Base-by-base conservation (phyloP, 352 stramenopile genomes). In the Pythium coloratum region DNA sequence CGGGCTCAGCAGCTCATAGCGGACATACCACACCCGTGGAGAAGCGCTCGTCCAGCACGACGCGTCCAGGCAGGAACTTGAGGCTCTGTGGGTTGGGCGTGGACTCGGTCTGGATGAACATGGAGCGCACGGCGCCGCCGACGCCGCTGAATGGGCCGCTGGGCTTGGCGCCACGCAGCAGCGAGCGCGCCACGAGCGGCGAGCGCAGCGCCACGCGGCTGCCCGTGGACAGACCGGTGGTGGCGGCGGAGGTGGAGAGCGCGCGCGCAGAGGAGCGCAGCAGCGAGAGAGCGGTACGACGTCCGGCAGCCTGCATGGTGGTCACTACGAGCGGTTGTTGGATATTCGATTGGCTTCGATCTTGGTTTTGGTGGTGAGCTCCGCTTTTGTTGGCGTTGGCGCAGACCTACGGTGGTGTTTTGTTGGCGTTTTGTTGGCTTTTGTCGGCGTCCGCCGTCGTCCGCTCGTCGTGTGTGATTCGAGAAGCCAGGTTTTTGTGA, bases 51-150 rank as follows among this genome's bases (percentile, higher is more conserved):
- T 97, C 86, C 54, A 99, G 82, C 44, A 98, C 90, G 3, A 77
- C 70, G 59, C 86, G 81, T 28, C 92, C 93, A 6, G 97, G 97
- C 24, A 99, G 72, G 75, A 99, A 99, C 81, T 99, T 99, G 71
- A 99, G 78, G 67, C 88, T 97, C 76, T 97, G 90, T 51, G 98
- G 97, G 81, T 99, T 99, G 3, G 98, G 98, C 54, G 98, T 99
- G 38, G 90, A 76, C 74, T 98, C 96, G 42, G 97, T 99, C 84
- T 99, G 94, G 76, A 99, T 99, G 82, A 99, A 99, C 71, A 99
- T 95, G 67, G 94, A 77, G 77, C 94, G 74, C 67, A 83, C 40
- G 38, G 91, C 71, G 64, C 85, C 85, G 18, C 54, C 10, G 44
- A 30, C 30, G 18, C 26, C 51, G 10, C 30, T 50, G 49, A 75